A percentile compares a stretch with the other conserved stretches of the same genome.
These are phyloP conservation scores for Schwanniomyces vanrijiae DNA, from an alignment of 805 yeast species.

Conservation along the genomic window DNA sequence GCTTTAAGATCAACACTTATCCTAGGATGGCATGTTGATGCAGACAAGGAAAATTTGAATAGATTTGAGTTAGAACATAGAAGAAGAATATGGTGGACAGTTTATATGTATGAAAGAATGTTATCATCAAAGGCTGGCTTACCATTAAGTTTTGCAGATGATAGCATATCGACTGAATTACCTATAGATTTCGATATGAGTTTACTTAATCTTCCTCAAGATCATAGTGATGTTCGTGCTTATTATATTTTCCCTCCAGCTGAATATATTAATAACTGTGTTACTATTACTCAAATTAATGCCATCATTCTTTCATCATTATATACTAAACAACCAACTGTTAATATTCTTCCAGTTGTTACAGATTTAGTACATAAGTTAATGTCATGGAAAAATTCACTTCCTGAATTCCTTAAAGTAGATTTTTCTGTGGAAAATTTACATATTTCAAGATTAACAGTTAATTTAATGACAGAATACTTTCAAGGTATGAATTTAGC, in stretches of 20 bases:
- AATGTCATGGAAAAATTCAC: constrained; percentile 62
- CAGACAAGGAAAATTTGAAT: constrained; percentile 60
- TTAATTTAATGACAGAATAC: constrained; percentile 78
- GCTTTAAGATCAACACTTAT: constrained; percentile 72
- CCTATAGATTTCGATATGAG: constrained; percentile 73
- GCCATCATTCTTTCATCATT: constrained; percentile 68
- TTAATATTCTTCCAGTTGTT: constrained; percentile 73
- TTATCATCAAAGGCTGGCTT: constrained; percentile 79
- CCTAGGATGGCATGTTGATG: constrained; percentile 80
- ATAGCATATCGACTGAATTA: constrained; percentile 74
- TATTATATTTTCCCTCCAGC: constrained; percentile 77
- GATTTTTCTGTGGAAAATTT: constrained; percentile 58
- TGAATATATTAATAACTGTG: constrained; percentile 73
- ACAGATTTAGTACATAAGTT: constrained; percentile 67
- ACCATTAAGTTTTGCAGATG: constrained; percentile 77
- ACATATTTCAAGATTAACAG: constrained; percentile 62
- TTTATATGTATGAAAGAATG: constrained; percentile 63
- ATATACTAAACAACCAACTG: constrained; percentile 73
- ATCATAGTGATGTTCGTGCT: constrained; percentile 54
- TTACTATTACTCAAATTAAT: constrained; percentile 74
- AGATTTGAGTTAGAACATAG: constrained; percentile 56
- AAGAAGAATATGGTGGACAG: constrained; percentile 50
- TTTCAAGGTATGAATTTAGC: constrained; percentile 82
- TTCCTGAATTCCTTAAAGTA: constrained; percentile 64
- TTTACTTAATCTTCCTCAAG: constrained; percentile 31